Evolutionary conservation across 371 early-diverging fungal species (phyloP).

Genomic region (Lichtheimia ramosa): DNA sequence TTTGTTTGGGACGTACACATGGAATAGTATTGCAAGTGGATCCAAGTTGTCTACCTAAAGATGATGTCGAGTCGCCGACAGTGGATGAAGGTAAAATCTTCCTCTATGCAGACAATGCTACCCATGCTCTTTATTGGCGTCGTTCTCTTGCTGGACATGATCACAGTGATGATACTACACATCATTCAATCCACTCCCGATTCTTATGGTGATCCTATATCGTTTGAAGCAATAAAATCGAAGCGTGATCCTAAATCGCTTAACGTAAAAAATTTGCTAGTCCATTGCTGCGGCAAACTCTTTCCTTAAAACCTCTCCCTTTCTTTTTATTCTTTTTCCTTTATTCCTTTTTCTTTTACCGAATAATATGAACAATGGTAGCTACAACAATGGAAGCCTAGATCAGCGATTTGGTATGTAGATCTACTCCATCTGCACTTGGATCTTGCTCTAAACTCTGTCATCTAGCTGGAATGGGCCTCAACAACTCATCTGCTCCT

Average conservation of each 20-base stretch:
- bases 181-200: too few relatives aligned
- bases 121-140: conserved; percentile 16
- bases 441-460: neutral
- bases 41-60: neutral
- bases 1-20: conserved; percentile 16
- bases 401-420: conserved; percentile 68
- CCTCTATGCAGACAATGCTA: conserved; percentile 17
- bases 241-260: too few relatives aligned
- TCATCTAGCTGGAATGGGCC: conserved; percentile 69
- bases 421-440: conserved; percentile 1
- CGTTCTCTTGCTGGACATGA: conserved; percentile 8
- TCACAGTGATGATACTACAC: neutral
- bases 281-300: neutral
- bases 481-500: conserved; percentile 44
- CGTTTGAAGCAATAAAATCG: too few relatives aligned
- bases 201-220: too few relatives aligned
- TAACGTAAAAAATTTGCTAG: neutral
- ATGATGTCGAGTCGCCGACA: conserved; percentile 2
- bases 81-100: conserved; percentile 17
- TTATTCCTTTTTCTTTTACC: conserved; percentile 23
- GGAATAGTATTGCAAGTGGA: conserved; percentile 19
- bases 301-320: conserved; percentile 4
- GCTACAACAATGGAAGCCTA: conserved; percentile 59
- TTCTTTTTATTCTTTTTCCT: conserved; percentile 16
- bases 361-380: conserved; percentile 60